phyloP scores from a whole-genome alignment of 2,329 filamentous ascomycete species.

The Alternaria ventricosa region DNA sequence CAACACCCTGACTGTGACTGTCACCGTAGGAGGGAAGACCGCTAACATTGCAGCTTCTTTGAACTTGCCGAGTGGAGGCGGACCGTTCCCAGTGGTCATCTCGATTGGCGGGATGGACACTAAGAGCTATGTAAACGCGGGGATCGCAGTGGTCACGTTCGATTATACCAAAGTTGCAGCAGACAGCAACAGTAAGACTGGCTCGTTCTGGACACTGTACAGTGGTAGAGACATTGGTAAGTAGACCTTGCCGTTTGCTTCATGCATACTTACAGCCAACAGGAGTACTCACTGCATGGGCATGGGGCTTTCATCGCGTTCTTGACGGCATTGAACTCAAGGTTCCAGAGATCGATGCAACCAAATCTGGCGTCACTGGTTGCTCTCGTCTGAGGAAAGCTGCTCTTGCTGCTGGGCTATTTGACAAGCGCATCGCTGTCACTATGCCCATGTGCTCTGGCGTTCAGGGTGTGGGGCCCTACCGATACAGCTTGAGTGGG shows the following conservation, averaged over 20 bases:
- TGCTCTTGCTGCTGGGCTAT: slow-evolving; percentile 44
- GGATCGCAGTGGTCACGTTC: slow-evolving; percentile 59
- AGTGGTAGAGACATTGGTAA: slow-evolving; percentile 58
- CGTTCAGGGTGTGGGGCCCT: slow-evolving; percentile 46
- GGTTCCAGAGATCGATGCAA: slow-evolving; percentile 48
- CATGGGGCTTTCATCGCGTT: slow-evolving; percentile 49
- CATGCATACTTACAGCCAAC: neutral
- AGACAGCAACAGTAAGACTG: slow-evolving; percentile 59
- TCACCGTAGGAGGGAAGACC: slow-evolving; percentile 54
- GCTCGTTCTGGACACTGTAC: slow-evolving; percentile 59
- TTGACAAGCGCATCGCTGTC: slow-evolving; percentile 45
- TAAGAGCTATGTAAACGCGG: slow-evolving; percentile 55
- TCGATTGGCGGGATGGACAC: slow-evolving; percentile 60
- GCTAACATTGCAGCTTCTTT: slow-evolving; percentile 55
- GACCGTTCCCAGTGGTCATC: slow-evolving; percentile 55
- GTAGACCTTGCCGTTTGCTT: neutral
- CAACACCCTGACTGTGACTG: slow-evolving; percentile 52
- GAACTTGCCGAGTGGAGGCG: slow-evolving; percentile 51
- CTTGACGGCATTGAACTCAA: slow-evolving; percentile 44
- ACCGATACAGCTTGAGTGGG: slow-evolving; percentile 54
- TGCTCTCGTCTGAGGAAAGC: slow-evolving; percentile 48
- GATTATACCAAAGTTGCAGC: slow-evolving; percentile 58
- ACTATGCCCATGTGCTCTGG: slow-evolving; percentile 48
- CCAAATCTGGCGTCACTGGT: slow-evolving; percentile 44
- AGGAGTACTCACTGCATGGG: slow-evolving; percentile 48